Evolutionary conservation across 768 basidiomycete genomes (phyloP), one percentile per base, ranked within the genome.

Genomic region (Pisolithus microcarpus): DNA sequence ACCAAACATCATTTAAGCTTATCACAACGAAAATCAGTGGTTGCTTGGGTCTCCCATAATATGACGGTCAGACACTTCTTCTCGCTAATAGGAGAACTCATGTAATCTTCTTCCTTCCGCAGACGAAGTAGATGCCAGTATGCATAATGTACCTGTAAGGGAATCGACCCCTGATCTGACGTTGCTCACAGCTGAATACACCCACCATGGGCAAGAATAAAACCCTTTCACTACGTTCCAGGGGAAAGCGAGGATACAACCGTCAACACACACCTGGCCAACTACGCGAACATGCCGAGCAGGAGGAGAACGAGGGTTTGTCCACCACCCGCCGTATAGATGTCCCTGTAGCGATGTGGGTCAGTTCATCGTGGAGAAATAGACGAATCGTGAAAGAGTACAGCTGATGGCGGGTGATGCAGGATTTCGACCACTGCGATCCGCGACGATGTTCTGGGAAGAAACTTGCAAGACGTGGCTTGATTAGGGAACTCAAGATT

Each of bases 361-460:
- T 87, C 51, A 68, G 92, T 75, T 43, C 30, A 38, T 39, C 36
- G 21, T 15, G 43, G 43, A 11, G 6, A 18, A 44, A 5, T 10
- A 19, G 10, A 0, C 10, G 11, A 23, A 11, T 13, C 38, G 13
- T 9, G 23, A 34, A 47, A 19, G 23, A 7, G 34, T 34, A 34
- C 34, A 34, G 34, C 34, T 44, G 26, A 44, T 44, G 26, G 23
- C 53, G 18, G 28, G 8, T 24, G 6, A 1, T 7, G 6, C 13
- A 95, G 93, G 95, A 99, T 64, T 97, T 99, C 69, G 86, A 89
- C 64, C 96, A 99, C 65, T 99, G 96, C 63, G 95, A 99, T 65
- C 94, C 95, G 0, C 84, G 84, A 43, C 72, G 81, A 49, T 88
- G 85, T 58, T 84, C 81, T 4, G 96, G 96, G 4, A 97, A 96